Percentiles rank a stretch among this genome's conserved stretches.
These are phyloP conservation scores for Dissophora globulifera DNA, from an alignment of 192 early-diverging fungal genomes.

Conservation along the genomic window DNA sequence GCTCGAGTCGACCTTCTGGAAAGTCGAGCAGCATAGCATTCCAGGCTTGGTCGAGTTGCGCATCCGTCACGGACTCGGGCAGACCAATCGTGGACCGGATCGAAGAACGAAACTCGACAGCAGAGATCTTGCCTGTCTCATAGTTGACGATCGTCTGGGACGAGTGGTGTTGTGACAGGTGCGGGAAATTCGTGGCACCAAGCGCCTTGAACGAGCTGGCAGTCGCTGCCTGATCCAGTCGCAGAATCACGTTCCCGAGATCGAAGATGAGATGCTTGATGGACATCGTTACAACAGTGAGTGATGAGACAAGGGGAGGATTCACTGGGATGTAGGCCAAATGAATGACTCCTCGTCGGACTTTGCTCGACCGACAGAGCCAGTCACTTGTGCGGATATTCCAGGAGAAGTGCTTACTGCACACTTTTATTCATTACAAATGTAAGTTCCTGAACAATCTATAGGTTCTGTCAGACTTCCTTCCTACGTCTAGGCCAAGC, in stretches of 20 bases:
- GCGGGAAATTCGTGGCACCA: constrained; percentile 32
- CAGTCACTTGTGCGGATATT: no score
- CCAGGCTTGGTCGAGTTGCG: constrained; percentile 38
- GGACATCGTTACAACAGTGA: constrained; percentile 10
- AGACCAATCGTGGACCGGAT: constrained; percentile 31
- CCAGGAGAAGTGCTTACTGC: no score
- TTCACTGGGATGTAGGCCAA: background rate
- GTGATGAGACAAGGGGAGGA: no score
- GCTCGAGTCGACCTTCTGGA: constrained; percentile 39
- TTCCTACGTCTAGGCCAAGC: constrained; percentile 22
- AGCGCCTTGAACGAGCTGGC: constrained; percentile 26
- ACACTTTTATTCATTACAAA: no score
- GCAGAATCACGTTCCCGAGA: constrained; percentile 40
- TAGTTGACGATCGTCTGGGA: constrained; percentile 17
- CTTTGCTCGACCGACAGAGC: no score
- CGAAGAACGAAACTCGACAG: constrained; percentile 17
- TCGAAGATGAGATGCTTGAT: constrained; percentile 51
- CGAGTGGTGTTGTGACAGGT: constrained; percentile 13
- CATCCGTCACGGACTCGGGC: constrained; percentile 35
- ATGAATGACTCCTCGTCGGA: no score
- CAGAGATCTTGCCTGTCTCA: constrained; percentile 43
- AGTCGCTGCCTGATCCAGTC: constrained; percentile 34
- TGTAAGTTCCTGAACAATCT: no score
- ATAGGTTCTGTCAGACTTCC: no score
- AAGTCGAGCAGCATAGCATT: constrained; percentile 51